Evolutionary conservation across 2,329 filamentous ascomycete genomes (phyloP).

Genomic region (Diatrype stigma): DNA sequence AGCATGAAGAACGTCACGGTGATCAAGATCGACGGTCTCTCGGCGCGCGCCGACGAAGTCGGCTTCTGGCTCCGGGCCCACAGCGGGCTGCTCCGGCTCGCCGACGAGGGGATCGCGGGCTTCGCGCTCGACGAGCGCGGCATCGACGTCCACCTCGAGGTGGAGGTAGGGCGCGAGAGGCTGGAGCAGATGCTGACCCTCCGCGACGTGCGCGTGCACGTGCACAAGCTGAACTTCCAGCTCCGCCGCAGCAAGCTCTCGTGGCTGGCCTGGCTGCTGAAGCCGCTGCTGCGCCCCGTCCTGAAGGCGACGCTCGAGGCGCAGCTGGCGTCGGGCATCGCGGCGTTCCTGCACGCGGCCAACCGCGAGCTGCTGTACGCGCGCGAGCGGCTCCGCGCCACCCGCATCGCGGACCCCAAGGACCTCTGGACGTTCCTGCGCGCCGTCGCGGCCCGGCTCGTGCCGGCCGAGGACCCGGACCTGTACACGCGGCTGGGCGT

Average conservation of each 20-base stretch:
- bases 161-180: constrained; percentile 74
- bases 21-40: constrained; percentile 77
- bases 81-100: constrained; percentile 67
- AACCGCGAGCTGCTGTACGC: constrained; percentile 88
- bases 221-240: constrained; percentile 82
- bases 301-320: constrained; percentile 70
- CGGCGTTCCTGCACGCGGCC: constrained; percentile 63
- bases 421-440: constrained; percentile 79
- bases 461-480: constrained; percentile 70
- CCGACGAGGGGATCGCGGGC: constrained; percentile 79
- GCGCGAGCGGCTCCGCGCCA: constrained; percentile 79
- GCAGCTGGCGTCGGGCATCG: constrained; percentile 69
- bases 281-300: constrained; percentile 77
- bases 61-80: constrained; percentile 87
- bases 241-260: constrained; percentile 71
- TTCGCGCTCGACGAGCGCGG: constrained; percentile 84
- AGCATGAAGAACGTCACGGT: constrained; percentile 66
- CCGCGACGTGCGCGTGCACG: constrained; percentile 69
- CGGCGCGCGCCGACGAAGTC: constrained; percentile 77
- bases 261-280: constrained; percentile 76
- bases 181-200: constrained; percentile 80
- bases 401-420: constrained; percentile 74
- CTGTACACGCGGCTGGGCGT: constrained; percentile 71
- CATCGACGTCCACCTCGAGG: constrained; percentile 78
- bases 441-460: constrained; percentile 73